Conservation (phyloP, 805 yeast genomes). For the Diddensiella caesifluorescens region DNA sequence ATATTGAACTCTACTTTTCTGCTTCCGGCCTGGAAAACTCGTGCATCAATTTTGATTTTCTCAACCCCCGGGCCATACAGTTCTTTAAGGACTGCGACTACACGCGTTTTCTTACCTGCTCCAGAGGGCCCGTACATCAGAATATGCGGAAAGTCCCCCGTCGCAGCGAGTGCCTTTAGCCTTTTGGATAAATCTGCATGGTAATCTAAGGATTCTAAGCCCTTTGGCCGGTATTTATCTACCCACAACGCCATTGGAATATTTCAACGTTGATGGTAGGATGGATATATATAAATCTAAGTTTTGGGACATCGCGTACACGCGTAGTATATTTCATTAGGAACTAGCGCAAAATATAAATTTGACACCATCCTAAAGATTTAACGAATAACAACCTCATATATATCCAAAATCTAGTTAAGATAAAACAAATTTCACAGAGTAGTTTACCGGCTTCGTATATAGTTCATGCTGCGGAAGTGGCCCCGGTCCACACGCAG, state of each 20-base stretch:
- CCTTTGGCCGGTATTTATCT: constrained; percentile 82
- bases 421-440: not conserved
- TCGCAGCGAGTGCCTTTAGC: constrained; percentile 53
- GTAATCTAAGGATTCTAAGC: constrained; percentile 57
- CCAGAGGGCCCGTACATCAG: constrained; percentile 95
- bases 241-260: constrained; percentile 95
- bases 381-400: too few species aligned
- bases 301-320: too few species aligned
- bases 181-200: constrained; percentile 61
- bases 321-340: too few species aligned
- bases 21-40: constrained; percentile 68
- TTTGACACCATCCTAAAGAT: too few species aligned
- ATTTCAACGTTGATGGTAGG: too few species aligned
- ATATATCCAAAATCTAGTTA: too few species aligned
- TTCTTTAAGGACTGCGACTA: constrained; percentile 69
- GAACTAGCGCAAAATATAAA: too few species aligned
- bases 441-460: not conserved
- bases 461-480: constrained; percentile 18
- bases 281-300: too few species aligned
- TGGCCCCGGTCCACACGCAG: constrained; percentile 29
- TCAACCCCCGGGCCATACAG: constrained; percentile 80
- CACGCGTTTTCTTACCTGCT: constrained; percentile 93
- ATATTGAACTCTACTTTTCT: constrained; percentile 86
- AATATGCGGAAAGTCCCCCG: constrained; percentile 90
- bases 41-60: constrained; percentile 82